Conservation (phyloP, 2,329 filamentous ascomycete species). For the Metarhizium humberi region DNA sequence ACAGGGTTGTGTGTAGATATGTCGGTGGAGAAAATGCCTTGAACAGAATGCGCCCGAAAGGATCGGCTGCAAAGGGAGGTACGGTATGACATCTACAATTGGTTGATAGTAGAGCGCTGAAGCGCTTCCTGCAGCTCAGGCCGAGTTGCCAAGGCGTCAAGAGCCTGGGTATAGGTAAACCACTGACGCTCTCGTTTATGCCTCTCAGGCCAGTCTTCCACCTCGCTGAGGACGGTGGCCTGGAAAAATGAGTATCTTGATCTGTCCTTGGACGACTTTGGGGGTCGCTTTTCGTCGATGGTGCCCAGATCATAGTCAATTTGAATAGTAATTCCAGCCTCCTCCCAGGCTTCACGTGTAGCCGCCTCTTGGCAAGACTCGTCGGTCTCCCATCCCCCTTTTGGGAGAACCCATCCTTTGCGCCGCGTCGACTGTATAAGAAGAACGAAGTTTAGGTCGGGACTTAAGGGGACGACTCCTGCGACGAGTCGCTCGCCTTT, state of each 20-base stretch:
- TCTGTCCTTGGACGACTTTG: conserved; percentile 58
- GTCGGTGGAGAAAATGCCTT: neutral
- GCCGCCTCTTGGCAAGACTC: conserved; percentile 82
- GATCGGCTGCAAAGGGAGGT: neutral
- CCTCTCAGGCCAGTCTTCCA: conserved; percentile 84
- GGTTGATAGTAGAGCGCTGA: conserved; percentile 64
- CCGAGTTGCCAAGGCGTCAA: conserved; percentile 62
- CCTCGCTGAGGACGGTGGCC: conserved; percentile 77
- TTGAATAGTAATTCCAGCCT: conserved; percentile 82
- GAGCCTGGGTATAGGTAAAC: conserved; percentile 81
- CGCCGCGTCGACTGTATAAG: conserved; percentile 88
- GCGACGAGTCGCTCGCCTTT: conserved; percentile 92
- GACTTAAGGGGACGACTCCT: conserved; percentile 81
- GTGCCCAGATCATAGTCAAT: conserved; percentile 79
- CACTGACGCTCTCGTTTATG: conserved; percentile 85
- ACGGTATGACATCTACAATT: conserved; percentile 12
- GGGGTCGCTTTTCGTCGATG: conserved; percentile 75
- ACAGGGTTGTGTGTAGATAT: neutral
- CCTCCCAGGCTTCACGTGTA: conserved; percentile 91
- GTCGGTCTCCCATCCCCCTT: conserved; percentile 95
- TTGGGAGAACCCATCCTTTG: conserved; percentile 92
- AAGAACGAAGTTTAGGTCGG: conserved; percentile 79
- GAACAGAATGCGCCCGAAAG: neutral
- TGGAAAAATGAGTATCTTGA: conserved; percentile 74
- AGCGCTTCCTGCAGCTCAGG: conserved; percentile 87